These are phyloP conservation scores for Comarum palustre DNA, from an alignment of 306 rosid species.

Conservation along the genomic window DNA sequence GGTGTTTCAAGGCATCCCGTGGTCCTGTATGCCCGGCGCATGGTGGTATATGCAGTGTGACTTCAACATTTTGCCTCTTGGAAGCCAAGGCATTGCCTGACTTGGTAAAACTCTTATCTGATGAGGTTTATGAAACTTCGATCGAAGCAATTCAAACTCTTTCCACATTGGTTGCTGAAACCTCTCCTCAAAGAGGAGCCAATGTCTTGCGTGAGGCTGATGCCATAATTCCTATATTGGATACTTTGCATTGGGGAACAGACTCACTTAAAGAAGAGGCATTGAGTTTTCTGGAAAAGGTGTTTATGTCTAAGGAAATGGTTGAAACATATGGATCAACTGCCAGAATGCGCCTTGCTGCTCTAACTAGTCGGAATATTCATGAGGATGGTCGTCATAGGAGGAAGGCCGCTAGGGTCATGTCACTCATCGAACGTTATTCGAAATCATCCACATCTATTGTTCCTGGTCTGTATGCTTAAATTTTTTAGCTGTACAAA, in stretches of 20 bases:
- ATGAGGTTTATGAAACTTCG: slow-evolving; percentile 68
- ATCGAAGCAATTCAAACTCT: slow-evolving; percentile 71
- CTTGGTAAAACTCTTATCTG: slow-evolving; percentile 49
- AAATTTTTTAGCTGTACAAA: slow-evolving; percentile 18
- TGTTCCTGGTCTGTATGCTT: slow-evolving; percentile 40
- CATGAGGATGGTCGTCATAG: slow-evolving; percentile 45
- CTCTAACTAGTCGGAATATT: slow-evolving; percentile 45
- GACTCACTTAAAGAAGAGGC: slow-evolving; percentile 61
- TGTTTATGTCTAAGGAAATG: slow-evolving; percentile 66
- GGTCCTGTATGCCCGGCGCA: slow-evolving; percentile 53
- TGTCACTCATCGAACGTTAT: slow-evolving; percentile 60
- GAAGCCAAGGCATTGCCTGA: slow-evolving; percentile 70
- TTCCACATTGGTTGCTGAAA: slow-evolving; percentile 63
- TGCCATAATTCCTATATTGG: slow-evolving; percentile 52
- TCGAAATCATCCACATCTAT: slow-evolving; percentile 62
- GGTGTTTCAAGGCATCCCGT: slow-evolving; percentile 46
- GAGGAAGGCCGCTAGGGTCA: slow-evolving; percentile 63
- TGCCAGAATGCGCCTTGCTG: slow-evolving; percentile 48
- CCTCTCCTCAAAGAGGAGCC: slow-evolving; percentile 62
- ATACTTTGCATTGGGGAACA: slow-evolving; percentile 71
- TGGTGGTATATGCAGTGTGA: slow-evolving; percentile 53
- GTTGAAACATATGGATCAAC: slow-evolving; percentile 52
- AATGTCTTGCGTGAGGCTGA: slow-evolving; percentile 49
- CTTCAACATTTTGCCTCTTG: slow-evolving; percentile 57
- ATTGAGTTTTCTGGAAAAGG: slow-evolving; percentile 62